phyloP scores from a whole-genome alignment of 2,329 filamentous ascomycete genomes.

The Sporothrix humicola region DNA sequence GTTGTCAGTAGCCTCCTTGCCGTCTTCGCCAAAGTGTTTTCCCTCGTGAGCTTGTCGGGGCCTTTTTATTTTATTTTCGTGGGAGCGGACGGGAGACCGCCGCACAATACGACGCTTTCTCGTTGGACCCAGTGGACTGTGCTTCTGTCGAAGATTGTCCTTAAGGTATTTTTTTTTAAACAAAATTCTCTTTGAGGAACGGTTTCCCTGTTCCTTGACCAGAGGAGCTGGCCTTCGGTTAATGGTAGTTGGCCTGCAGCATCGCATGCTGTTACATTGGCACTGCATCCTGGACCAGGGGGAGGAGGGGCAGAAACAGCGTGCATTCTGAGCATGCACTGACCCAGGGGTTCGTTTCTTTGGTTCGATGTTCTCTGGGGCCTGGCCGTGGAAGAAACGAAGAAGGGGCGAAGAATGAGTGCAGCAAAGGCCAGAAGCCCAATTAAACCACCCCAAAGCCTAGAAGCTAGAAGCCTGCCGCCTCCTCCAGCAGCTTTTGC shows the following conservation, averaged over 20 bases:
- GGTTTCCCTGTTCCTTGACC: neutral
- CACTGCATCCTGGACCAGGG: constrained; percentile 8
- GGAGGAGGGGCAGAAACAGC: neutral
- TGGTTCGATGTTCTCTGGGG: constrained; percentile 15
- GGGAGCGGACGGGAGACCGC: constrained; percentile 16
- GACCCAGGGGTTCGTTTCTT: constrained; percentile 19
- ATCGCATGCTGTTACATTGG: neutral
- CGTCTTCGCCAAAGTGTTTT: neutral
- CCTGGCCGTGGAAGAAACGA: constrained; percentile 14
- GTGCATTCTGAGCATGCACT: constrained; percentile 6
- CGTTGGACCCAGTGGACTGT: neutral
- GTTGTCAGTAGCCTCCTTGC: neutral
- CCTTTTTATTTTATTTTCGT: neutral
- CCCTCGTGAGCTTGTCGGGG: constrained; percentile 2
- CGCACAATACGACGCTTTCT: constrained; percentile 10
- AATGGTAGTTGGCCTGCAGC: constrained; percentile 17
- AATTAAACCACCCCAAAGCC: no score
- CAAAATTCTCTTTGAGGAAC: neutral
- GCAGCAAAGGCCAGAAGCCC: constrained; percentile 17
- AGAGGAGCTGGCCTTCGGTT: neutral
- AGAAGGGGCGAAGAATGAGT: constrained; percentile 1
- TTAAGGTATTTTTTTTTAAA: no score
- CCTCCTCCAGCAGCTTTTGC: neutral
- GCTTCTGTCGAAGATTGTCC: neutral
- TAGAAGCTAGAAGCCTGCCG: constrained; percentile 3